phyloP scores from a whole-genome alignment of 805 yeast genomes.

The Candida sphagnicola region DNA sequence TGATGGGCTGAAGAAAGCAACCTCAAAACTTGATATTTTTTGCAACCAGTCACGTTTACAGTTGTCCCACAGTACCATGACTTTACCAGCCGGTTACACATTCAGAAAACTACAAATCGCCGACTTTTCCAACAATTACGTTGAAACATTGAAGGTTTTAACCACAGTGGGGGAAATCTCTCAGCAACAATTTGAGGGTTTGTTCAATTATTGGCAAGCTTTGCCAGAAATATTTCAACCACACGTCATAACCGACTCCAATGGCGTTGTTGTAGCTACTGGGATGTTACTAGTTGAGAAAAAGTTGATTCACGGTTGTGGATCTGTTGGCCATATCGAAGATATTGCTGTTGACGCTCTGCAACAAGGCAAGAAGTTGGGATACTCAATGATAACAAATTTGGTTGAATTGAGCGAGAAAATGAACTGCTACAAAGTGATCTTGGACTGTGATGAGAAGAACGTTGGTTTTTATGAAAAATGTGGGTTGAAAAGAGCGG shows the following conservation, averaged over 20 bases:
- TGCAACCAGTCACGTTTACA: no score
- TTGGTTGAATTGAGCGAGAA: constrained; percentile 55
- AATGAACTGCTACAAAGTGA: constrained; percentile 80
- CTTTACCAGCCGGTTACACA: constrained; percentile 62
- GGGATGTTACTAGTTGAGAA: constrained; percentile 80
- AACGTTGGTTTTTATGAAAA: constrained; percentile 85
- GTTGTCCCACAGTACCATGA: constrained; percentile 12
- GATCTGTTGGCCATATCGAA: constrained; percentile 89
- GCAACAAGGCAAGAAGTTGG: constrained; percentile 84
- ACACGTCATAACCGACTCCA: constrained; percentile 56
- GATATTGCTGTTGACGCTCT: constrained; percentile 76
- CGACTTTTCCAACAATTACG: constrained; percentile 63
- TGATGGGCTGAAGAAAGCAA: no score
- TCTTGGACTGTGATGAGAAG: constrained; percentile 81
- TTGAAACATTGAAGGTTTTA: constrained; percentile 59
- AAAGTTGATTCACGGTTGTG: constrained; percentile 80
- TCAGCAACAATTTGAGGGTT: constrained; percentile 42
- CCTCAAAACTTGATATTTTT: no score
- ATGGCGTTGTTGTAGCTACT: constrained; percentile 65
- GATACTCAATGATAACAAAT: constrained; percentile 59
- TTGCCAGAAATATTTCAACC: constrained; percentile 57
- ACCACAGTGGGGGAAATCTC: constrained; percentile 82
- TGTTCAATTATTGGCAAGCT: constrained; percentile 57
- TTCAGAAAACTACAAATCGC: constrained; percentile 52
- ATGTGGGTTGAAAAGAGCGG: constrained; percentile 70